Percentiles rank a stretch among this genome's conserved stretches.
These are phyloP conservation scores for Penicillium expansum DNA, from an alignment of 2,329 filamentous ascomycete genomes.

Conservation along the genomic window DNA sequence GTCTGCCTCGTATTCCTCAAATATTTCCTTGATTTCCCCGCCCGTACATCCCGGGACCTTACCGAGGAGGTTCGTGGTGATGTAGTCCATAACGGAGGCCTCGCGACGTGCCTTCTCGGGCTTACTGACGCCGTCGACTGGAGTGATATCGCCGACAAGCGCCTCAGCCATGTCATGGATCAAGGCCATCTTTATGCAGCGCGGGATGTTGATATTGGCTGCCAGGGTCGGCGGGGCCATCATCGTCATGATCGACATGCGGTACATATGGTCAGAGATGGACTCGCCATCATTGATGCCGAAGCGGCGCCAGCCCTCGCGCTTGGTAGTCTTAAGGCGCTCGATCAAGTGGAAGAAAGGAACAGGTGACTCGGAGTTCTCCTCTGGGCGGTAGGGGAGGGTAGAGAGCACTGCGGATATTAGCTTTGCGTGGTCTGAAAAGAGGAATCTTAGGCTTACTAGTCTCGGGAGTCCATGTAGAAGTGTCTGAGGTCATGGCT, in stretches of 20 bases:
- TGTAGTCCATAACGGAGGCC: slow-evolving; percentile 85
- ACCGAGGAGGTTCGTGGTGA: slow-evolving; percentile 70
- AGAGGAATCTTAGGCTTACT: slow-evolving; percentile 23
- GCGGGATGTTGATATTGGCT: slow-evolving; percentile 68
- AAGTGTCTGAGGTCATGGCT: slow-evolving; percentile 32
- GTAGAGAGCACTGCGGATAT: slow-evolving; percentile 57
- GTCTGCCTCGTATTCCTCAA: slow-evolving; percentile 93
- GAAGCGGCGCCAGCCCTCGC: slow-evolving; percentile 93
- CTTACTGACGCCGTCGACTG: slow-evolving; percentile 81
- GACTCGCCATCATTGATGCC: slow-evolving; percentile 75
- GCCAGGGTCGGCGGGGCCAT: slow-evolving; percentile 75
- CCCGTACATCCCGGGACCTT: slow-evolving; percentile 72
- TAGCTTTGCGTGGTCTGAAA: slow-evolving; percentile 1
- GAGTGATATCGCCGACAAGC: slow-evolving; percentile 94
- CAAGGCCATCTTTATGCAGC: slow-evolving; percentile 92
- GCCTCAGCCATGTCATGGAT: slow-evolving; percentile 97
- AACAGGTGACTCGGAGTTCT: slow-evolving; percentile 69
- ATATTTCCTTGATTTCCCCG: slow-evolving; percentile 70
- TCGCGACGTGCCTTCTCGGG: slow-evolving; percentile 86
- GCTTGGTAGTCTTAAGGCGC: slow-evolving; percentile 91
- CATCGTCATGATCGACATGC: slow-evolving; percentile 96
- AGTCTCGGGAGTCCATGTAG: slow-evolving; percentile 37
- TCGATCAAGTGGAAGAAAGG: slow-evolving; percentile 94
- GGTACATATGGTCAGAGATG: slow-evolving; percentile 98
- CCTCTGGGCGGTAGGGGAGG: slow-evolving; percentile 59